Evolutionary conservation across 176 grass and related monocot species (phyloP).

Genomic region (Raddia distichophylla): DNA sequence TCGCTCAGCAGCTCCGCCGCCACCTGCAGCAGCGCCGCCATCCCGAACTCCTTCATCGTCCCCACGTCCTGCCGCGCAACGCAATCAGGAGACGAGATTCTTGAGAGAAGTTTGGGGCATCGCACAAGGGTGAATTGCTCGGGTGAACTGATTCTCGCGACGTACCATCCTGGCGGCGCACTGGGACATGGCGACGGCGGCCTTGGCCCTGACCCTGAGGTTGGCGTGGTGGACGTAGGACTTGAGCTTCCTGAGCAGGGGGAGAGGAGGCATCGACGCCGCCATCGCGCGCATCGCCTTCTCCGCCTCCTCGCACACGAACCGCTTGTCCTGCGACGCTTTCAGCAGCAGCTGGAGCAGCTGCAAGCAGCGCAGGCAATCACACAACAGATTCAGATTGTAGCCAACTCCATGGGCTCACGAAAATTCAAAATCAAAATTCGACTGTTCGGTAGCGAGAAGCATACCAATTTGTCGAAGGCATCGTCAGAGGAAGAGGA

Average conservation of each 20-base stretch:
- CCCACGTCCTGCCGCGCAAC: conserved; percentile 44
- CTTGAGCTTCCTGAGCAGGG: conserved; percentile 73
- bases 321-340: conserved; percentile 96
- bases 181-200: conserved; percentile 84
- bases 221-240: conserved; percentile 85
- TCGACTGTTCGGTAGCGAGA: background rate
- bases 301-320: conserved; percentile 95
- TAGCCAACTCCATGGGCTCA: background rate
- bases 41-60: conserved; percentile 74
- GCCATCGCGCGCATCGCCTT: conserved; percentile 85
- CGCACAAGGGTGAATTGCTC: background rate
- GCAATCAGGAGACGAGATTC: background rate
- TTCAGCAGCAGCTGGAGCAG: conserved; percentile 93
- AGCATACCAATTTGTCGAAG: conserved; percentile 79
- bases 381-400: background rate
- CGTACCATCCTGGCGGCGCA: conserved; percentile 70
- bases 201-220: conserved; percentile 90
- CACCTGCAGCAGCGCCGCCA: conserved; percentile 66
- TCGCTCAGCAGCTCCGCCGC: conserved; percentile 81
- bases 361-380: conserved; percentile 37
- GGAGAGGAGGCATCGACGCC: conserved; percentile 65
- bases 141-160: background rate
- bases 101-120: background rate
- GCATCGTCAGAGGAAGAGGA: conserved; percentile 53
- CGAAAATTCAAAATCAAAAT: background rate